These are phyloP conservation scores for Amaranthus cruentus DNA, from an alignment of 148 eudicot species.

Conservation along the genomic window DNA sequence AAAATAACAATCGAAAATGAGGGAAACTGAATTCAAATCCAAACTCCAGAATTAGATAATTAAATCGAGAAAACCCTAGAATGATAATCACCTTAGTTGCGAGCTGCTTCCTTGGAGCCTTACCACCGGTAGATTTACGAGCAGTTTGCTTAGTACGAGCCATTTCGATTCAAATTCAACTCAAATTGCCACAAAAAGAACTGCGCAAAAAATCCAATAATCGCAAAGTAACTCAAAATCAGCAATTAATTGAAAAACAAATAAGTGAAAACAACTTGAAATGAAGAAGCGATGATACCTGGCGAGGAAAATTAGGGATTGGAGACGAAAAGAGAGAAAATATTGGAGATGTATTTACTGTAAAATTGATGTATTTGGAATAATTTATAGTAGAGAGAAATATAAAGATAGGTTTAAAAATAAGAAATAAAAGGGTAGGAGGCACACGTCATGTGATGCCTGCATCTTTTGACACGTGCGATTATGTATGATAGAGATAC, in stretches of 20 bases:
- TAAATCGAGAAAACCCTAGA: background rate
- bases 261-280: background rate
- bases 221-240: background rate
- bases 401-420: too few relatives aligned
- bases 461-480: background rate
- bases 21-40: background rate
- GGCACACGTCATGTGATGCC: too few relatives aligned
- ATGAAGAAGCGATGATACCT: background rate
- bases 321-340: background rate
- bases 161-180: constrained; percentile 22
- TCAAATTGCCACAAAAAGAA: background rate
- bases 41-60: background rate
- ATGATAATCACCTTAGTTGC: constrained; percentile 19
- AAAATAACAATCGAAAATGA: background rate
- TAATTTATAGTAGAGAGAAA: background rate
- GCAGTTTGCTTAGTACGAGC: constrained; percentile 38
- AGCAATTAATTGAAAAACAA: background rate
- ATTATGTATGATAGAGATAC: background rate
- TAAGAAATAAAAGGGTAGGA: too few relatives aligned
- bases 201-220: background rate
- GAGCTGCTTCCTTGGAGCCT: constrained; percentile 34
- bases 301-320: constrained; percentile 6
- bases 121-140: constrained; percentile 36
- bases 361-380: background rate
- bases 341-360: background rate